Evolutionary conservation across 768 basidiomycete species (phyloP).

Genomic region (Kwoniella sp.): DNA sequence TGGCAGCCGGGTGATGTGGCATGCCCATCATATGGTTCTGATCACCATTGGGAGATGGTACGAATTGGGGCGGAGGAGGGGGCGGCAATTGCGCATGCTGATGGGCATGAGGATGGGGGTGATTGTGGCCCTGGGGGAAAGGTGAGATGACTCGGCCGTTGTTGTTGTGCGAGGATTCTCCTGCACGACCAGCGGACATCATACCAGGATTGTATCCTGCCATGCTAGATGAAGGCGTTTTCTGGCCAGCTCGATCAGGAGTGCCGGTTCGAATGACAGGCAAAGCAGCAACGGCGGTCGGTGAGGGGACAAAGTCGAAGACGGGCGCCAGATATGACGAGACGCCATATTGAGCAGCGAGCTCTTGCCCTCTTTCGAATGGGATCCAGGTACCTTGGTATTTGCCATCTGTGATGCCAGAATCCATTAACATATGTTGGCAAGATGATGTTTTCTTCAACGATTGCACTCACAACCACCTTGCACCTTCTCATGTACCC

Average conservation of each 20-base stretch:
- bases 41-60: conserved; percentile 19
- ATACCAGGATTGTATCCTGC: conserved; percentile 24
- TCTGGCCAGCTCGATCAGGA: conserved; percentile 60
- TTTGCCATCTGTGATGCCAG: conserved; percentile 66
- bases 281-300: conserved; percentile 67
- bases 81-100: conserved; percentile 21
- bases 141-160: conserved; percentile 50
- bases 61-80: conserved; percentile 46
- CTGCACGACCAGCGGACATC: conserved; percentile 17
- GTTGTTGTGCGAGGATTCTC: neutral
- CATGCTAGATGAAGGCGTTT: conserved; percentile 28
- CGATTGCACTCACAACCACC: conserved; percentile 66
- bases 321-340: conserved; percentile 81
- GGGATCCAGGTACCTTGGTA: conserved; percentile 99
- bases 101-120: conserved; percentile 4
- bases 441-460: neutral
- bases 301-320: conserved; percentile 89
- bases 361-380: conserved; percentile 86
- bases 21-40: conserved; percentile 36
- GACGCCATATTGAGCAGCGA: conserved; percentile 89
- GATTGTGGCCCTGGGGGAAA: conserved; percentile 27
- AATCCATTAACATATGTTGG: neutral
- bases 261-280: conserved; percentile 62
- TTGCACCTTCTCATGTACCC: conserved; percentile 96
- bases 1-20: conserved; percentile 31